These are phyloP conservation scores for Fraxinus sp. DNA, from an alignment of 305 asterid species.

Conservation along the genomic window DNA sequence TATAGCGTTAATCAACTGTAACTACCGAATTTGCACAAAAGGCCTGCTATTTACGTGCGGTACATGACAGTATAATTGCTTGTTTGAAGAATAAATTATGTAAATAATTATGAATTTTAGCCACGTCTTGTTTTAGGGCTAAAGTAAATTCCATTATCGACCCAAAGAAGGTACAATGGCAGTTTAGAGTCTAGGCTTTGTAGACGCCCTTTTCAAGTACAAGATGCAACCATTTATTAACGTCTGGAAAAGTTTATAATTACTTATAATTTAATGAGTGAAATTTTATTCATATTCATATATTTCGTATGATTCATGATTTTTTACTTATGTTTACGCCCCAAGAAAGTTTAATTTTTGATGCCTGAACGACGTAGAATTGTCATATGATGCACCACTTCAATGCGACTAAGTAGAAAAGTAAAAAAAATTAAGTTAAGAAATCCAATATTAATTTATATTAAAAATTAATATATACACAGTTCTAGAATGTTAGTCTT, in stretches of 20 bases:
- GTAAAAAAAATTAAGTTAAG: background rate
- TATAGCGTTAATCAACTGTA: background rate
- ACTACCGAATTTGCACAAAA: background rate
- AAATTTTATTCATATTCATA: too few relatives aligned
- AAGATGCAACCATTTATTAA: background rate
- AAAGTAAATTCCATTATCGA: too few relatives aligned
- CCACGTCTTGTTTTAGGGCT: too few relatives aligned
- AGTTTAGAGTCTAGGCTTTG: background rate
- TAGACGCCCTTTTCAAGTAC: background rate
- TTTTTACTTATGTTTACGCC: too few relatives aligned
- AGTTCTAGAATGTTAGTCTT: background rate
- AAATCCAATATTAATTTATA: background rate
- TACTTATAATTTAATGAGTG: background rate
- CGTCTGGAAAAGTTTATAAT: background rate
- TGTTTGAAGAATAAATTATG: too few relatives aligned
- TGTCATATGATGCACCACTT: background rate
- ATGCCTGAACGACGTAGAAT: background rate
- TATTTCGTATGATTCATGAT: background rate
- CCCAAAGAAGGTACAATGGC: background rate
- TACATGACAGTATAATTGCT: background rate
- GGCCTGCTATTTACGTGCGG: background rate
- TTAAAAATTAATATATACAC: too few relatives aligned
- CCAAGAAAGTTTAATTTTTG: background rate
- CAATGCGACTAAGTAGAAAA: background rate
- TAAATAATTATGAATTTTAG: background rate